A percentile compares a stretch with the other conserved stretches of the same genome.
Conservation (phyloP, 352 stramenopile species). For the Globisporangium okanoganense region DNA sequence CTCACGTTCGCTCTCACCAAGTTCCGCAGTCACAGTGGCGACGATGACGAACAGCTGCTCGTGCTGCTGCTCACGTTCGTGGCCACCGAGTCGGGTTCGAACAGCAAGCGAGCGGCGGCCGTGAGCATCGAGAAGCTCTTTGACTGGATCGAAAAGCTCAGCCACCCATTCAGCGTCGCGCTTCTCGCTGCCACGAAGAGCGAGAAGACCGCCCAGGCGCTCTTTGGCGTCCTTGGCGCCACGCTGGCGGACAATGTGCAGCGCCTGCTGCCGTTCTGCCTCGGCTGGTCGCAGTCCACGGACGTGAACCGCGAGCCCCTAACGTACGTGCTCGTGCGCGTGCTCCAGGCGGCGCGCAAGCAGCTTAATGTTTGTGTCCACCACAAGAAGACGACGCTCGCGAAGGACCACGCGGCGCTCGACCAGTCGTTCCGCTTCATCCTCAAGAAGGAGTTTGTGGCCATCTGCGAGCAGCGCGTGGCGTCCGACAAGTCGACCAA, state of each 20-base stretch:
- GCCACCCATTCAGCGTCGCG: constrained; percentile 49
- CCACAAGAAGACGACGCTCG: constrained; percentile 26
- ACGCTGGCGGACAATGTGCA: constrained; percentile 35
- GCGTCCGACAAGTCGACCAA: constrained; percentile 17
- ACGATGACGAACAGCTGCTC: constrained; percentile 55
- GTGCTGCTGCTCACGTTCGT: constrained; percentile 58
- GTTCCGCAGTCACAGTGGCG: constrained; percentile 23
- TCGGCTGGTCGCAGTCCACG: constrained; percentile 54
- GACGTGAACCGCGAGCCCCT: constrained; percentile 42
- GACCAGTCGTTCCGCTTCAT: constrained; percentile 53
- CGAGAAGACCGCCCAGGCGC: constrained; percentile 18
- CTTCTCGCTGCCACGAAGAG: constrained; percentile 5
- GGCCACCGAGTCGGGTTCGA: neutral
- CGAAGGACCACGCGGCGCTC: constrained; percentile 35
- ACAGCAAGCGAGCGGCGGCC: constrained; percentile 13
- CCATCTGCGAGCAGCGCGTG: constrained; percentile 25
- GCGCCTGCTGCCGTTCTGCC: constrained; percentile 46
- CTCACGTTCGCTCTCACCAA: constrained; percentile 46
- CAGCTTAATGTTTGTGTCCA: neutral
- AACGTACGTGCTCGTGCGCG: constrained; percentile 55
- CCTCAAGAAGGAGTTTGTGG: constrained; percentile 64
- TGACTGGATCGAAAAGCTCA: constrained; percentile 39
- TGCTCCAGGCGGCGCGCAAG: constrained; percentile 44
- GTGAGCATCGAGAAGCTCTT: constrained; percentile 34
- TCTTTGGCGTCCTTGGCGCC: constrained; percentile 39